phyloP scores from a whole-genome alignment of 169 alveolate species.

The Blepharisma undulans region DNA sequence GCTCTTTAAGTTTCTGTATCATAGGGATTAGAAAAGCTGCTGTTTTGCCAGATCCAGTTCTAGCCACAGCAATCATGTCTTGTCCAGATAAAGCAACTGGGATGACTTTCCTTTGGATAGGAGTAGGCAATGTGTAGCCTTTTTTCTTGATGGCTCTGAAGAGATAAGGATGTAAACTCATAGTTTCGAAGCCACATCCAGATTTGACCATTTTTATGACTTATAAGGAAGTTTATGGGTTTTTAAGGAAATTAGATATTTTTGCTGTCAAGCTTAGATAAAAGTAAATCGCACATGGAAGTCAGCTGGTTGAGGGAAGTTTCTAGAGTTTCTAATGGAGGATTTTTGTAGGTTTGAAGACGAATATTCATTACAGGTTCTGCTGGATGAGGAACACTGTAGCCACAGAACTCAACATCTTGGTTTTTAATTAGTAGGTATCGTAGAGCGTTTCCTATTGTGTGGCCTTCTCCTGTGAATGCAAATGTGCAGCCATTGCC shows the following conservation, averaged over 20 bases:
- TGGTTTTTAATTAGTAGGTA: conserved; percentile 59
- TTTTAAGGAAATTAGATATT: background rate
- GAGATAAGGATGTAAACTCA: conserved; percentile 52
- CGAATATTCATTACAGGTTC: conserved; percentile 74
- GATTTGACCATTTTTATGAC: conserved; percentile 39
- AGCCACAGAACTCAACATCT: conserved; percentile 72
- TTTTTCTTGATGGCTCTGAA: conserved; percentile 31
- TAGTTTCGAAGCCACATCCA: conserved; percentile 70
- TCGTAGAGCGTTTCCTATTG: conserved; percentile 72
- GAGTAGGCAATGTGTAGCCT: conserved; percentile 85
- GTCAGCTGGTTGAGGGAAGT: background rate
- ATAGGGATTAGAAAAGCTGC: conserved; percentile 62
- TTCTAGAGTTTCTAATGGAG: conserved; percentile 15
- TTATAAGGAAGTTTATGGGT: background rate
- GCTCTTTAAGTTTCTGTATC: conserved; percentile 38
- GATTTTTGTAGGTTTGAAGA: conserved; percentile 49
- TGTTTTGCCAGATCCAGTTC: conserved; percentile 71
- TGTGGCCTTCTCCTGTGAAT: conserved; percentile 74
- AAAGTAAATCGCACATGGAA: background rate
- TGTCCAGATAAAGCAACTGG: conserved; percentile 81
- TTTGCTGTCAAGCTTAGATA: conserved; percentile 9
- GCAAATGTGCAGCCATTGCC: conserved; percentile 47
- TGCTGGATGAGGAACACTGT: conserved; percentile 78
- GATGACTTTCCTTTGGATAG: conserved; percentile 91
- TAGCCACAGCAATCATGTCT: conserved; percentile 64